Base-by-base conservation (phyloP, 129 eudicot species). In the Kitagawia praeruptora region DNA sequence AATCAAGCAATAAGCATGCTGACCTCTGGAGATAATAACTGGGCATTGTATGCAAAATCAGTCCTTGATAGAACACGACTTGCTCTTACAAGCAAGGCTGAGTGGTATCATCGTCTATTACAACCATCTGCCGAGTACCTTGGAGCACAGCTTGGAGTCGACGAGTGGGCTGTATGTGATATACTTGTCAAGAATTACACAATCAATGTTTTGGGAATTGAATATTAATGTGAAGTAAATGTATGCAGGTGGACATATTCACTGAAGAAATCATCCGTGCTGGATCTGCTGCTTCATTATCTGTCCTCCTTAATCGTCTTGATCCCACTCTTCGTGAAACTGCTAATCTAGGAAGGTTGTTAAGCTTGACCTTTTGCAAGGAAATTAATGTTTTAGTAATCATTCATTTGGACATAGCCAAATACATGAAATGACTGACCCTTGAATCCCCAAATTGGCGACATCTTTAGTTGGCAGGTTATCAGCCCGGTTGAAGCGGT, bases 81-180 rank as follows among this genome's bases (percentile, higher is more conserved):
- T 82, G 89, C 98, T 76, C 98, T 96, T 84, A 88, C 96, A 77
- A 90, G 86, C 89, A 96, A 90, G 86, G 98, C 97, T 64, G 99
- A 96, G 91, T 85, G 81, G 70, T 96, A 92, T 86, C 98, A 92
- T 82, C 86, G 86, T 64, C 79, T 88, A 74, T 85, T 96, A 87
- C 99, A 96, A 77, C 99, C 99, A 75, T 92, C 99, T 77, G 99
- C 99, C 21, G 99, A 96, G 90, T 90, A 96, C 85, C 97, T 92
- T 25, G 99, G 99, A 76, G 89, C 98, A 61, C 84, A 61, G 76
- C 99, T 96, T 81, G 98, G 94, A 70, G 84, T 96, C 76, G 97
- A 90, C 34, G 85, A 90, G 78, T 87, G 92, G 97, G 98, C 92
- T 72, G 99, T 96, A 92, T 76, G 93, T 90, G 1, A 15, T 53